Conservation (phyloP, 192 early-diverging fungal genomes). For the Gamsiella multidivaricata region DNA sequence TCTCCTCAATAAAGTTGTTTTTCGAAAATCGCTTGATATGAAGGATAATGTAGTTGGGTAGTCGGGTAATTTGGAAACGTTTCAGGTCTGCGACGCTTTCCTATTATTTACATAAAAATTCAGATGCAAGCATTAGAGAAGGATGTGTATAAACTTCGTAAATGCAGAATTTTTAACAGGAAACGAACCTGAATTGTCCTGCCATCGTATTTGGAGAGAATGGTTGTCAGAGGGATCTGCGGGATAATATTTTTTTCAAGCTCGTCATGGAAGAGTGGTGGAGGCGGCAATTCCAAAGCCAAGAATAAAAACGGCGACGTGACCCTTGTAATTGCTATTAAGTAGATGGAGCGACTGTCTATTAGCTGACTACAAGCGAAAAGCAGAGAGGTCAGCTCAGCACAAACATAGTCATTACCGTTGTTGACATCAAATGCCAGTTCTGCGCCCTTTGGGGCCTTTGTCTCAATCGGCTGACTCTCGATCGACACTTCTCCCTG, state of each 20-base stretch:
- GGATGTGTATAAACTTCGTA: too few species aligned
- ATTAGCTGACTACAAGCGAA: too few species aligned
- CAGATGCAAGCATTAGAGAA: too few species aligned
- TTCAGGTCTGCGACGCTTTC: constrained; percentile 67
- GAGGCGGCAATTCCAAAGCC: constrained; percentile 89
- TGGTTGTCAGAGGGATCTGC: constrained; percentile 84
- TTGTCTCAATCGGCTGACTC: constrained; percentile 67
- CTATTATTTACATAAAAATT: constrained; percentile 15
- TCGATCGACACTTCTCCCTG: constrained; percentile 87
- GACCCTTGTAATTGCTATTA: constrained; percentile 63
- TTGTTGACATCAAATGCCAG: constrained; percentile 55
- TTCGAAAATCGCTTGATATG: constrained; percentile 92
- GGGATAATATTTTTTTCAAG: constrained; percentile 90
- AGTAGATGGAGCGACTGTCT: background rate
- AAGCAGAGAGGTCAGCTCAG: too few species aligned
- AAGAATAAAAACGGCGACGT: constrained; percentile 85
- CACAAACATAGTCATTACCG: constrained; percentile 45
- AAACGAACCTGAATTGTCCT: constrained; percentile 67
- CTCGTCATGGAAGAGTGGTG: constrained; percentile 91
- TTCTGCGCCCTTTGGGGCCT: constrained; percentile 54
- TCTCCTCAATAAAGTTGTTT: constrained; percentile 85
- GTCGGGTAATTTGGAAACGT: constrained; percentile 76
- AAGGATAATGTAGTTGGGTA: constrained; percentile 91
- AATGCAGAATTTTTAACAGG: background rate
- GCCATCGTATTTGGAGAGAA: constrained; percentile 90